Base-by-base conservation (phyloP, 352 stramenopile species). In the Phytophthora idaei region DNA sequence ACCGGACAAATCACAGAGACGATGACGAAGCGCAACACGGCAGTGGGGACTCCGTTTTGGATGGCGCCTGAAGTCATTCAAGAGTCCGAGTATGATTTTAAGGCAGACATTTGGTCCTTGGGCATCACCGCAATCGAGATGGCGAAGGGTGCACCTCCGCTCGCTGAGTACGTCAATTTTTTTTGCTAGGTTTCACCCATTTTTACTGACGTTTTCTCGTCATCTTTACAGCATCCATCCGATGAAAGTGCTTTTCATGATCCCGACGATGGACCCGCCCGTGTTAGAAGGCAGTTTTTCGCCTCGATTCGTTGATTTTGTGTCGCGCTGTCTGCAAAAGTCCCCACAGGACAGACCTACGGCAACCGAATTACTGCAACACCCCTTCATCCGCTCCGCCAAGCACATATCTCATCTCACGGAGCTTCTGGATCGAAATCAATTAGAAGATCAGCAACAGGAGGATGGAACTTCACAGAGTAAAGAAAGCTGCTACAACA, bases 111-210 rank as follows among this genome's bases (percentile, higher is more conserved):
- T 50, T 99, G 98, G 98, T 98, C 88, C 34, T 77, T 99, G 39
- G 98, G 97, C 25, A 99, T 99, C 75, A 99, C 97, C 5, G 87
- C 90, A 6, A 99, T 99, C 67, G 97, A 99, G 82, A 98, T 99
- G 91, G 97, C 97, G 2, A 97, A 99, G 70, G 97, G 97, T 12
- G 83, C 94, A 39, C 97, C 98, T 49, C 98, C 98, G 28, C 95
- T 99, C 57, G 79, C 87, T 49, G 85, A 93, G 81, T 92, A 84
- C 48, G 80, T 79, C 7, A 0, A 14, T 37, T 41, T 54, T 21
- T 32, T 31, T 25, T 32, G 29, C 27, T 28, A 34, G 27, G n/a
- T 32, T 21, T 37, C n/a, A 42, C 17, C 5, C 14, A 34, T 37
- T 21, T 49, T 17, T n/a, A 46, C 41, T 60, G 31, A 69, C 47